Conservation (phyloP, 2,329 filamentous ascomycete genomes). For the Nectriaceae sp. region DNA sequence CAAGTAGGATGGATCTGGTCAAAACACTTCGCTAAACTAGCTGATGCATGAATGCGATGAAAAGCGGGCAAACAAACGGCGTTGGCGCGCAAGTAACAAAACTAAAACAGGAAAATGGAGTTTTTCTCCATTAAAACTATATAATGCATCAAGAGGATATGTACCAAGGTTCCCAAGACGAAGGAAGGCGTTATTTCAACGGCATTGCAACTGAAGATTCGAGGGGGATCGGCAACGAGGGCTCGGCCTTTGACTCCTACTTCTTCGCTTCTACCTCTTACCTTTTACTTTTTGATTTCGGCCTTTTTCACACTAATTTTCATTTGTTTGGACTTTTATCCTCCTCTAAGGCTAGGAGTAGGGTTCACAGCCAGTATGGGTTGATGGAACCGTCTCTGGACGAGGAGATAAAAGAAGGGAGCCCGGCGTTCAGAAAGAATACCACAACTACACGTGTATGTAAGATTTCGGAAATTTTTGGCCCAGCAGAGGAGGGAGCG, state of each 20-base stretch:
- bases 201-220: conserved; percentile 20
- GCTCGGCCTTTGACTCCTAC: conserved; percentile 9
- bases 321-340: conserved; percentile 8
- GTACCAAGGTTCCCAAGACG: conserved; percentile 23
- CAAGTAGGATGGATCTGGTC: conserved; percentile 98
- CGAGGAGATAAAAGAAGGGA: conserved; percentile 18
- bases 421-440: conserved; percentile 32
- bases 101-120: conserved; percentile 14
- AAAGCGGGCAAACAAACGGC: conserved; percentile 7
- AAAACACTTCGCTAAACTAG: conserved; percentile 84
- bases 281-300: conserved; percentile 15
- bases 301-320: conserved; percentile 14
- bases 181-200: conserved; percentile 25
- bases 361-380: conserved; percentile 6
- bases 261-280: conserved; percentile 17
- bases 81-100: conserved; percentile 16
- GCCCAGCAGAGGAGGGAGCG: conserved; percentile 5
- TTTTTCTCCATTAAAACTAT: conserved; percentile 16
- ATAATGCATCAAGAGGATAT: conserved; percentile 27
- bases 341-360: conserved; percentile 6
- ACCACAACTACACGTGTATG: conserved; percentile 25
- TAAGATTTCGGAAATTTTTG: conserved; percentile 28
- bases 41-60: conserved; percentile 44
- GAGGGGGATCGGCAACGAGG: conserved; percentile 17
- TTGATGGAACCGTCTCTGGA: conserved; percentile 8